Conservation (phyloP, 2,329 filamentous ascomycete species). For the Rutstroemia sp. region DNA sequence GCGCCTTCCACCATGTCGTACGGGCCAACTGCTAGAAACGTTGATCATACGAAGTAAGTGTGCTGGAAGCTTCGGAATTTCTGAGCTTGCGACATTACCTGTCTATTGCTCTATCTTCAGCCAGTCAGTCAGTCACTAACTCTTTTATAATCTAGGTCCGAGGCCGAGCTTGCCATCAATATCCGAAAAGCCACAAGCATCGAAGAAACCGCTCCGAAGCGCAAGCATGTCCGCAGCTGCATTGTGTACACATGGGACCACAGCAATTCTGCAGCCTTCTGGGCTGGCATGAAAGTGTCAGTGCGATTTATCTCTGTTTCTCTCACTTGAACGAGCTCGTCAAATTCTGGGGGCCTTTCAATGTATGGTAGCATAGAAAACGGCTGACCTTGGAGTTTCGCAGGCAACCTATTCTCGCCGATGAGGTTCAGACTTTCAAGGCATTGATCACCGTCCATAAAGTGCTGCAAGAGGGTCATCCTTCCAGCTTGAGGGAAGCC, state of each 20-base stretch:
- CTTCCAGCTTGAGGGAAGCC: constrained; percentile 77
- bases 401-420: constrained; percentile 93
- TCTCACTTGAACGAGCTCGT: neutral
- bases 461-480: constrained; percentile 93
- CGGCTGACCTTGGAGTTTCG: constrained; percentile 11
- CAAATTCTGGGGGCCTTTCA: neutral
- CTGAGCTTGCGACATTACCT: neutral
- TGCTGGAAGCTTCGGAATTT: constrained; percentile 8
- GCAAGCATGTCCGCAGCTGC: constrained; percentile 94
- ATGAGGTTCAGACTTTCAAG: constrained; percentile 98
- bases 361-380: constrained; percentile 1
- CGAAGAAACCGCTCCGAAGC: constrained; percentile 62
- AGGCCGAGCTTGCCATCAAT: constrained; percentile 61
- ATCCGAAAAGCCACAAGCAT: constrained; percentile 63
- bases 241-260: constrained; percentile 99
- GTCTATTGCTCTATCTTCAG: neutral
- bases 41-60: constrained; percentile 30
- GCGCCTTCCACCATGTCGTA: constrained; percentile 20
- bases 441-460: constrained; percentile 96
- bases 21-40: constrained; percentile 26
- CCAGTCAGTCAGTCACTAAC: constrained; percentile 5
- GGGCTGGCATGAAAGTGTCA: constrained; percentile 97
- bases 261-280: constrained; percentile 90
- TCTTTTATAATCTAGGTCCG: constrained; percentile 41
- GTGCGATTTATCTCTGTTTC: constrained; percentile 30